A percentile compares a stretch with the other conserved stretches of the same genome.
Evolutionary conservation across 371 early-diverging fungal genomes (phyloP).

Genomic region (Apophysomyces trapeziformis): DNA sequence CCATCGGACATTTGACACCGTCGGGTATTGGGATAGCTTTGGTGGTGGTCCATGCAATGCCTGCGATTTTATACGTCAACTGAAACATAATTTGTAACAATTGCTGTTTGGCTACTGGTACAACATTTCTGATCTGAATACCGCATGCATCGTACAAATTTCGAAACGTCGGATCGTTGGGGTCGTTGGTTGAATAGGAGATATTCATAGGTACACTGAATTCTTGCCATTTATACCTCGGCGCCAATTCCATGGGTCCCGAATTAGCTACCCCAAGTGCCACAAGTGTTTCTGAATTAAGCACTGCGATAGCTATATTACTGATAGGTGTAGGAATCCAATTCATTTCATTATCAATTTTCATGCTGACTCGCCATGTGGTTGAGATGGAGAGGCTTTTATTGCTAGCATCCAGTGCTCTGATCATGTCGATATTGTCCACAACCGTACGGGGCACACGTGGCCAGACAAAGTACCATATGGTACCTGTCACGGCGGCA

Average conservation of each 20-base stretch:
- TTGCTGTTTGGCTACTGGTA: conserved; percentile 25
- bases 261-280: conserved; percentile 20
- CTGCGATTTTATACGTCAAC: conserved; percentile 33
- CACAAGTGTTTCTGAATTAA: conserved; percentile 22
- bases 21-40: conserved; percentile 20
- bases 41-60: conserved; percentile 40
- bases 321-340: conserved; percentile 37
- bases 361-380: conserved; percentile 30
- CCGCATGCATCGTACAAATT: conserved; percentile 44
- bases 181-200: conserved; percentile 20
- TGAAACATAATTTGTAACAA: conserved; percentile 34
- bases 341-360: conserved; percentile 33
- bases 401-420: neutral
- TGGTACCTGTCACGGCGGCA: conserved; percentile 19
- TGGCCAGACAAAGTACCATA: conserved; percentile 47
- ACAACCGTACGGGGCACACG: conserved; percentile 23
- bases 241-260: conserved; percentile 10
- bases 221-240: conserved; percentile 14
- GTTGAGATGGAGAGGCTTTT: conserved; percentile 16
- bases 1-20: conserved; percentile 29
- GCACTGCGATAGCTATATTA: conserved; percentile 20
- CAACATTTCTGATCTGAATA: conserved; percentile 22
- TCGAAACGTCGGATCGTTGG: conserved; percentile 39
- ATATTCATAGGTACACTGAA: conserved; percentile 23
- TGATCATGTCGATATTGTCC: conserved; percentile 2